Base-by-base conservation (phyloP, 805 yeast species). In the Lipomyces orientalis region DNA sequence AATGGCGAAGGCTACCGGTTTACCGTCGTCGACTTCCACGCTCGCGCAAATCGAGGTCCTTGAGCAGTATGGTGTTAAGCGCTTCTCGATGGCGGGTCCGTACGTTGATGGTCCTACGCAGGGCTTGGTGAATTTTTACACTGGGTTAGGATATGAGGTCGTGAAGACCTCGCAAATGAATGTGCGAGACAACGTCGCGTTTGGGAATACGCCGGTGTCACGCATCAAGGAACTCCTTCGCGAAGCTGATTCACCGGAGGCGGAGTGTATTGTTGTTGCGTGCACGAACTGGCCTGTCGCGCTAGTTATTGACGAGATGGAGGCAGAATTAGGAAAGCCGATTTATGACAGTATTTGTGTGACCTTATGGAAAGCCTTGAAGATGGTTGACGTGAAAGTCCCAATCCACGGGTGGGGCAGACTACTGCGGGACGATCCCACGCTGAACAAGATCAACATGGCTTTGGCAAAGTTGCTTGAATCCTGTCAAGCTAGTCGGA, bases 271-370 rank as follows among this genome's bases (percentile, higher is more conserved):
- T 22, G 58, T 64, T 22, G 58, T 64, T 9, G 67, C 67, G 35
- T 64, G 67, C 39, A 64, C 67, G 39, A 64, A 64, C 64, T 64
- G 67, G 67, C 67, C 67, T 14, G 67, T 57, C 2, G 67, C 67
- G 29, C 52, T 64, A 25, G 65, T 64, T 8, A 22, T 64, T 2
- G 67, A 64, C 16, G 67, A 64, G 46, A 43, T 64, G 60, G 67
- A 64, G 56, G 67, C 60, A 19, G 67, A 64, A 39, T 54, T 64
- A 5, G 65, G 65, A 25, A 64, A 64, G 61, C 67, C 67, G 14
- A 64, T 64, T 25, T 64, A 25, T 39, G 67, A 64, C 29, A 51
- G 59, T 9, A 64, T 64, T 54, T 39, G 54, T 12, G 67, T 64
- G 31, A 64, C 67, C 22, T 33, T 64, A n/a, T 64, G 67, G 67